phyloP scores from a whole-genome alignment of 108 stramenopile genomes.

The Cyclostephanos tholiformis region DNA sequence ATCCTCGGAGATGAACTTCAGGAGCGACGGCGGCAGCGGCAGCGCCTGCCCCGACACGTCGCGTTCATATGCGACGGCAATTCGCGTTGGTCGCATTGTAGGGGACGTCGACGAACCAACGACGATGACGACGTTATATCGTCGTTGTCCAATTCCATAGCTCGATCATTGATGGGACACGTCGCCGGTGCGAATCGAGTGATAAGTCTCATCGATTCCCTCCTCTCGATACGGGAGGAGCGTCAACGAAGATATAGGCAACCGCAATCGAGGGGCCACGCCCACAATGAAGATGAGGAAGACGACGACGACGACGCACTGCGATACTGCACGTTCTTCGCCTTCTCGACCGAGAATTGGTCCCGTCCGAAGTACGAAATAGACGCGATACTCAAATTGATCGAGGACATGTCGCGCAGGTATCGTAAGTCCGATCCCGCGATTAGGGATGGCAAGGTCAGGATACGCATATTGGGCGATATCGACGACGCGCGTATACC shows the following conservation, averaged over 20 bases:
- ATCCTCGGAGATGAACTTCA: no score
- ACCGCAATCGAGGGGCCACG: background rate
- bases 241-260: background rate
- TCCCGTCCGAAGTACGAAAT: constrained; percentile 70
- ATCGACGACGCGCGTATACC: constrained; percentile 77
- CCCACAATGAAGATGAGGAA: background rate
- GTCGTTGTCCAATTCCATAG: constrained; percentile 13
- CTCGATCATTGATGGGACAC: constrained; percentile 57
- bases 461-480: constrained; percentile 70
- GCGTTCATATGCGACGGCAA: constrained; percentile 86
- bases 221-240: constrained; percentile 13
- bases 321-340: constrained; percentile 81
- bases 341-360: constrained; percentile 95
- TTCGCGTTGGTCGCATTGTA: constrained; percentile 65
- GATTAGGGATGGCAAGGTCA: constrained; percentile 45
- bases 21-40: no score
- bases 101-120: no score
- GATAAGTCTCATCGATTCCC: constrained; percentile 43
- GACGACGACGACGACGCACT: constrained; percentile 12
- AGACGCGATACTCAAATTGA: constrained; percentile 56
- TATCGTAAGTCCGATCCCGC: constrained; percentile 46
- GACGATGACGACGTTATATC: no score
- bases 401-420: constrained; percentile 55
- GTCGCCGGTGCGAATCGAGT: constrained; percentile 63
- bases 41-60: constrained; percentile 56